phyloP scores from a whole-genome alignment of 371 early-diverging fungal genomes.

The Syncephalastrum racemosum region DNA sequence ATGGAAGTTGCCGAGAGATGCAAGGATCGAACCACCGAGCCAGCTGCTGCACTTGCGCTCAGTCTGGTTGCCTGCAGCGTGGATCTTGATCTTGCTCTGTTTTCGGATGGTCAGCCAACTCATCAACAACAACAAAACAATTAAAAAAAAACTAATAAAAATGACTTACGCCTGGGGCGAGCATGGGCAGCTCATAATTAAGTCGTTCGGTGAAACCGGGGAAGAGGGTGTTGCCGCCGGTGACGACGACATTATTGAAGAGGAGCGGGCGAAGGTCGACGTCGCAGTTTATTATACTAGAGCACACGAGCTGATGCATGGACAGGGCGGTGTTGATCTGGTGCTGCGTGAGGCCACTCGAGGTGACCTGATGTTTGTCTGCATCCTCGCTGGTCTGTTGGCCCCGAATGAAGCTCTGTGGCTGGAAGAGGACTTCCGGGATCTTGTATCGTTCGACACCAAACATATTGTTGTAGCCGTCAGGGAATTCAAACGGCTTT shows the following conservation, averaged over 20 bases:
- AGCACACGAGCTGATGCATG: constrained; percentile 67
- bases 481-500: constrained; percentile 92
- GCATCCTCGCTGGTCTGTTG: not conserved
- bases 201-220: constrained; percentile 89
- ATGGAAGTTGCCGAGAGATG: constrained; percentile 94
- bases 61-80: constrained; percentile 70
- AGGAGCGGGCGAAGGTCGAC: constrained; percentile 85
- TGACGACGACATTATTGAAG: constrained; percentile 78
- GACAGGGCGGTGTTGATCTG: constrained; percentile 50
- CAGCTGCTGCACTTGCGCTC: constrained; percentile 92
- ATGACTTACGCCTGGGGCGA: constrained; percentile 73
- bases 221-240: constrained; percentile 89
- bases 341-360: constrained; percentile 28
- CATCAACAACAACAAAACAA: not conserved
- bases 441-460: constrained; percentile 78
- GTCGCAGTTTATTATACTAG: constrained; percentile 77
- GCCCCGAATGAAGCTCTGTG: constrained; percentile 38
- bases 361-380: constrained; percentile 21
- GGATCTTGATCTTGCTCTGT: constrained; percentile 78
- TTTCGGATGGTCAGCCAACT: not conserved
- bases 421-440: constrained; percentile 88
- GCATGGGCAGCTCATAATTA: constrained; percentile 65
- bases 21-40: constrained; percentile 96
- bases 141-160: not conserved
- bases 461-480: constrained; percentile 87